A percentile compares a stretch with the other conserved stretches of the same genome.
Evolutionary conservation across 345 rosid species (phyloP).

Genomic region (Eutrema heterophyllum): DNA sequence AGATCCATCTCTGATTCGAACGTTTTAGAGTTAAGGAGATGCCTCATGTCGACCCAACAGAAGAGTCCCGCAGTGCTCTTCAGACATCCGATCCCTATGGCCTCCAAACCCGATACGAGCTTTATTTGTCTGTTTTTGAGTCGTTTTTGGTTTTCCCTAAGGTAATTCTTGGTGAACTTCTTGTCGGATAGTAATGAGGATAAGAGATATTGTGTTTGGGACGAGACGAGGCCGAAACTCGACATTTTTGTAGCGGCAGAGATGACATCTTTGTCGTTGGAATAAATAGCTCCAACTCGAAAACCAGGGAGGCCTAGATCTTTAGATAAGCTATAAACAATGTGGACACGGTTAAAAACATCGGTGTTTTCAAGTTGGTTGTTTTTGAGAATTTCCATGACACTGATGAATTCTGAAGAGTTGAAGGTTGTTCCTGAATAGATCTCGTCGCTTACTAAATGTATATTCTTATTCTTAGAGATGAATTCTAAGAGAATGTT

Average conservation of each 20-base stretch:
- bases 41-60: slow-evolving; percentile 79
- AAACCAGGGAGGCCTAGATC: slow-evolving; percentile 83
- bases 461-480: slow-evolving; percentile 37
- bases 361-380: slow-evolving; percentile 33
- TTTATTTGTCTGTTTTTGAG: slow-evolving; percentile 39
- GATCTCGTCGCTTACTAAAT: slow-evolving; percentile 67
- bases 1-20: slow-evolving; percentile 69
- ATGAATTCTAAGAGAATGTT: slow-evolving; percentile 57
- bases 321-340: slow-evolving; percentile 67
- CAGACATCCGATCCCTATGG: slow-evolving; percentile 45
- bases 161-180: slow-evolving; percentile 48
- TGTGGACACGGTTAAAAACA: slow-evolving; percentile 48
- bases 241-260: slow-evolving; percentile 85
- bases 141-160: slow-evolving; percentile 52
- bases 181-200: slow-evolving; percentile 59
- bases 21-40: slow-evolving; percentile 48
- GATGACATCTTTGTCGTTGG: slow-evolving; percentile 58
- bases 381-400: slow-evolving; percentile 52
- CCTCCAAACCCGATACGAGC: slow-evolving; percentile 53
- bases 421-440: slow-evolving; percentile 62
- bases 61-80: slow-evolving; percentile 71
- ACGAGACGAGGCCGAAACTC: slow-evolving; percentile 72
- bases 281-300: slow-evolving; percentile 77
- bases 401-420: slow-evolving; percentile 49
- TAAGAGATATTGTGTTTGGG: slow-evolving; percentile 69